Conservation (phyloP, 169 alveolate species). For the Cryptosporidium parvum region DNA sequence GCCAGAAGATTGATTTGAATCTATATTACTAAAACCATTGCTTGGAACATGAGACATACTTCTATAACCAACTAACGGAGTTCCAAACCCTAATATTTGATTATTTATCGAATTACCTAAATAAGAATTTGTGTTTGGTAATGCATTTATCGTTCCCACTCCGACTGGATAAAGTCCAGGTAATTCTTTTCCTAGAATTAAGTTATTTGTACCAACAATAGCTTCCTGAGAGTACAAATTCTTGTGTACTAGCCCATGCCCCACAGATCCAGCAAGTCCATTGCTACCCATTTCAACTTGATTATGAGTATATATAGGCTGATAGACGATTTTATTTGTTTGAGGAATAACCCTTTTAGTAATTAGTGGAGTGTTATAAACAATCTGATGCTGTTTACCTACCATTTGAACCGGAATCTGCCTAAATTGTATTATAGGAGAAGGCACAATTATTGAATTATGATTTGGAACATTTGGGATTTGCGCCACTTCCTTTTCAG, state of each 20-base stretch:
- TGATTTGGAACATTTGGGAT: neutral
- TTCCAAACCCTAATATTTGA: conserved; percentile 40
- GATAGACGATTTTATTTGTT: conserved; percentile 4
- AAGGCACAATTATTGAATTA: conserved; percentile 17
- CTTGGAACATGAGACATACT: conserved; percentile 69
- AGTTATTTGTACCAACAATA: neutral
- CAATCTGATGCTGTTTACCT: conserved; percentile 14
- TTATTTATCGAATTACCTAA: neutral
- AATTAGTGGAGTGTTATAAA: conserved; percentile 58
- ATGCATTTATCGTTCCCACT: neutral
- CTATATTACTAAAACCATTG: neutral
- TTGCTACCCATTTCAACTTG: conserved; percentile 31
- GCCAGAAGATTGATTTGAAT: conserved; percentile 1
- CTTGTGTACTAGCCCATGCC: conserved; percentile 12
- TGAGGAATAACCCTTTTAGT: conserved; percentile 63
- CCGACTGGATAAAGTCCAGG: neutral
- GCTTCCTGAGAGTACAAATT: conserved; percentile 36
- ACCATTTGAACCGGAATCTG: conserved; percentile 18
- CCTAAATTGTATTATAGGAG: conserved; percentile 24
- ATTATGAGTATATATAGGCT: conserved; percentile 29
- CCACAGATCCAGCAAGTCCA: neutral
- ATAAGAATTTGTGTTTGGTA: neutral
- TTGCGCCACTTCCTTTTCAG: neutral
- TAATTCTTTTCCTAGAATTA: conserved; percentile 1
- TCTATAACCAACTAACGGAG: conserved; percentile 49